Evolutionary conservation across 2,329 filamentous ascomycete species (phyloP), one percentile per base, ranked within the genome.

Genomic region (Remersonia thermophila): DNA sequence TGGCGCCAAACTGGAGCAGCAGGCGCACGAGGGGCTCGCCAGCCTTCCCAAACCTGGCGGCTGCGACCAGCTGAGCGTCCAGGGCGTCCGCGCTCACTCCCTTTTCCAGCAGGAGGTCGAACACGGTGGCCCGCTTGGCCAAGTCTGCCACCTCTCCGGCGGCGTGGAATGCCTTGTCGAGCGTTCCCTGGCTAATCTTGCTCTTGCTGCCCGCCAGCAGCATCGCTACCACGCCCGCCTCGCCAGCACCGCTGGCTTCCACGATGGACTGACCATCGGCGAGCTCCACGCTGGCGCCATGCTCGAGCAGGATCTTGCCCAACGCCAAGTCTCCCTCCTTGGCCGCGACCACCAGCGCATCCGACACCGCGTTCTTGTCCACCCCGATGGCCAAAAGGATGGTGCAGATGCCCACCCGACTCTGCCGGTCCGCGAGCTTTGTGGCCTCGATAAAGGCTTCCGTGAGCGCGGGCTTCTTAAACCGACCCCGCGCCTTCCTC

Each of bases 121-220:
- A 71, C 2, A 75, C 56, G 15, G 59, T 58, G 0, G 63, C 63
- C 2, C 70, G 57, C 27, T 60, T 63, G 35, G 58, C 59, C 4
- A 75, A 51, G 39, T 73, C 66, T 2, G 62, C 53, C 2, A 73
- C 57, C 35, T 69, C 64, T 0, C 66, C 71, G 0, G 71, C 69
- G 2, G 69, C 70, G 41, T 73, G 66, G 30, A 76, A 75, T 0
- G 65, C 69, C 27, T 61, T 60, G 20, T 65, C 59, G 3, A 75
- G 50, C 0, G 63, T 69, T 6, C 52, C 49, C 32, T 60, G 60
- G 9, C 58, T 58, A 0, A 62, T 50, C 3, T 60, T 48, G 0
- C 47, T 51, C 16, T 60, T 58, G 2, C 62, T 59, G 5, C 20
- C 20, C 16, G 55, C 59, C 1, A 76, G 52, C 1, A 76, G 54